These are phyloP conservation scores for Lichtheimia corymbifera DNA, from an alignment of 371 early-diverging fungal species.

Conservation along the genomic window DNA sequence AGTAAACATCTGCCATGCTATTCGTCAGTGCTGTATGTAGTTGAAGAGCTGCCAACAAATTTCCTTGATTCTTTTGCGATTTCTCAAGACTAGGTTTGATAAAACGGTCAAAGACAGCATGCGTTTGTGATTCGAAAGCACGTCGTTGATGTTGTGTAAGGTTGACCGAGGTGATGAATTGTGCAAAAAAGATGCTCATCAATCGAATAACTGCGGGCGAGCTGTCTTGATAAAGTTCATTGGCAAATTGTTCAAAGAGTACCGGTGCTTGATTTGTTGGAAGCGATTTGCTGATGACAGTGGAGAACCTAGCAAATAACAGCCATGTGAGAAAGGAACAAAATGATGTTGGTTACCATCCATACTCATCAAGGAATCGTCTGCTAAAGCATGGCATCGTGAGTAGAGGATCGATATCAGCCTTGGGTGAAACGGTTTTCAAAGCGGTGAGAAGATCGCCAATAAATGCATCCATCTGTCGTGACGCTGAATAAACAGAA, in stretches of 20 bases:
- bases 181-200: constrained; percentile 36
- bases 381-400: constrained; percentile 48
- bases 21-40: constrained; percentile 50
- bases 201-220: constrained; percentile 15
- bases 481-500: constrained; percentile 45
- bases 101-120: constrained; percentile 20
- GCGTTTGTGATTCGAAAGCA: constrained; percentile 17
- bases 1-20: constrained; percentile 45
- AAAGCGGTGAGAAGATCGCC: constrained; percentile 23
- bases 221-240: constrained; percentile 23
- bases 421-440: too few species aligned
- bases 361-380: constrained; percentile 48
- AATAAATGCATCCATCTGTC: constrained; percentile 52
- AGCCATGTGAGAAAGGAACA: neutral
- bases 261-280: constrained; percentile 47
- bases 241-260: constrained; percentile 43
- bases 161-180: constrained; percentile 47
- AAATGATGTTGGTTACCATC: neutral
- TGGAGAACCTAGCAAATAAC: constrained; percentile 21
- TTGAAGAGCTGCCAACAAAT: constrained; percentile 48
- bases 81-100: constrained; percentile 23
- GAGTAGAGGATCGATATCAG: too few species aligned
- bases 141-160: constrained; percentile 41
- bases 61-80: constrained; percentile 16
- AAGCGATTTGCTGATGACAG: constrained; percentile 34